phyloP scores from a whole-genome alignment of 2,329 filamentous ascomycete genomes.

The Clarireedia hainanense region DNA sequence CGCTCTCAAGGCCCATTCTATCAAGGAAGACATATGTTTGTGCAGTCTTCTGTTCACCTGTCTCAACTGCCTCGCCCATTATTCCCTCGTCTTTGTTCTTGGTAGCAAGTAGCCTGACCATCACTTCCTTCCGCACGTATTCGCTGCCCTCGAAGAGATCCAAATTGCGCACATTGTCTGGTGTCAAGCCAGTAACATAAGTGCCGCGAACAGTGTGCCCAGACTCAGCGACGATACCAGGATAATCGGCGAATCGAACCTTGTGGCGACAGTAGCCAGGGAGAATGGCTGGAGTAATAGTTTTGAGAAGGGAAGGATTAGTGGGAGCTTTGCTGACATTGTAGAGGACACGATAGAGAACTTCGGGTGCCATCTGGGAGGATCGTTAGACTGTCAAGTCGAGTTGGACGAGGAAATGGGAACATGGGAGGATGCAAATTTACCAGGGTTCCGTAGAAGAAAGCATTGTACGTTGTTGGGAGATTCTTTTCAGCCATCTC shows the following conservation, averaged over 20 bases:
- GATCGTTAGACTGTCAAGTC: background rate
- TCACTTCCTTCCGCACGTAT: constrained; percentile 52
- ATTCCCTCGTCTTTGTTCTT: background rate
- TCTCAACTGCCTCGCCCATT: constrained; percentile 10
- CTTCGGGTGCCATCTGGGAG: constrained; percentile 66
- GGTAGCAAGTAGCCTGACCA: constrained; percentile 40
- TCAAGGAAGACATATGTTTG: constrained; percentile 58
- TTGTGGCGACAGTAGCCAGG: constrained; percentile 63
- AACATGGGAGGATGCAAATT: background rate
- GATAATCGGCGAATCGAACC: constrained; percentile 68
- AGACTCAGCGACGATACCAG: constrained; percentile 57
- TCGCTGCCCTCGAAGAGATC: constrained; percentile 77
- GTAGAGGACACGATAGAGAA: constrained; percentile 77
- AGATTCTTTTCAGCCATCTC: constrained; percentile 13
- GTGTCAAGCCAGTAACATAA: constrained; percentile 69
- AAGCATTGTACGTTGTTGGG: constrained; percentile 13
- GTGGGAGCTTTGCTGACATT: constrained; percentile 35
- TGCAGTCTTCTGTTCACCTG: constrained; percentile 27
- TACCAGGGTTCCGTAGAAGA: constrained; percentile 19
- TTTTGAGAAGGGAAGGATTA: constrained; percentile 36
- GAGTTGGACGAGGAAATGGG: background rate
- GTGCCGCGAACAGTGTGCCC: constrained; percentile 62
- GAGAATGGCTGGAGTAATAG: constrained; percentile 68
- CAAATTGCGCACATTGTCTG: constrained; percentile 65
- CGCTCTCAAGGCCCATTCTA: constrained; percentile 49